Evolutionary conservation across 2,329 filamentous ascomycete species (phyloP).

Genomic region (Claviceps quebecensis): DNA sequence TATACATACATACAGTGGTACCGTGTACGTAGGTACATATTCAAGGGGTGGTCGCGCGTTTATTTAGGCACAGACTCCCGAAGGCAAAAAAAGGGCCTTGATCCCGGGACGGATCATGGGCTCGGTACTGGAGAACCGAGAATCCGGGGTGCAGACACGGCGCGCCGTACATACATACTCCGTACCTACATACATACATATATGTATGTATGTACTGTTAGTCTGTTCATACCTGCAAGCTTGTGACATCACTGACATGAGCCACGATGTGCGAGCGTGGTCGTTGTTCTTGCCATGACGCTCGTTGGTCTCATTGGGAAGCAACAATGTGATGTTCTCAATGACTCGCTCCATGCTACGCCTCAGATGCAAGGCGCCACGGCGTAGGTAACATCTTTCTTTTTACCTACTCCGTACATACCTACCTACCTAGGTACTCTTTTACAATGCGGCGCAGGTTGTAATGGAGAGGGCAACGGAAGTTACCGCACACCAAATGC

Average conservation of each 20-base stretch:
- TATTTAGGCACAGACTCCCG: too few species aligned
- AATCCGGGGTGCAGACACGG: conserved; percentile 3
- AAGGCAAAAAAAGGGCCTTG: neutral
- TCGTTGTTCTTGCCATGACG: neutral
- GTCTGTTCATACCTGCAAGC: neutral
- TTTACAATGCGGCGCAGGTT: too few species aligned
- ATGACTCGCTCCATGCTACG: neutral
- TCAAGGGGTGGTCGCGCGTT: too few species aligned
- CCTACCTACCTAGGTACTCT: too few species aligned
- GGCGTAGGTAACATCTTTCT: neutral
- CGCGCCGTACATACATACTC: neutral
- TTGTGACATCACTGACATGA: neutral
- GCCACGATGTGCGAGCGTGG: neutral
- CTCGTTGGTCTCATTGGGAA: neutral
- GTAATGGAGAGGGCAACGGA: too few species aligned
- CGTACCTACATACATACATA: too few species aligned
- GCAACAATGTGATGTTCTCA: neutral
- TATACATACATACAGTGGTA: neutral
- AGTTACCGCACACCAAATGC: too few species aligned
- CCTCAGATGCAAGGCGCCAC: neutral
- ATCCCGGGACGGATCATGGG: neutral
- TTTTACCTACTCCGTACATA: too few species aligned
- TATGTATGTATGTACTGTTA: neutral
- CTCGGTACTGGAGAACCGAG: neutral
- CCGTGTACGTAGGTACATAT: too few species aligned